Evolutionary conservation across 805 yeast genomes (phyloP), one percentile per base, ranked within the genome.

Genomic region (Trichomonascus vanleenenianus): DNA sequence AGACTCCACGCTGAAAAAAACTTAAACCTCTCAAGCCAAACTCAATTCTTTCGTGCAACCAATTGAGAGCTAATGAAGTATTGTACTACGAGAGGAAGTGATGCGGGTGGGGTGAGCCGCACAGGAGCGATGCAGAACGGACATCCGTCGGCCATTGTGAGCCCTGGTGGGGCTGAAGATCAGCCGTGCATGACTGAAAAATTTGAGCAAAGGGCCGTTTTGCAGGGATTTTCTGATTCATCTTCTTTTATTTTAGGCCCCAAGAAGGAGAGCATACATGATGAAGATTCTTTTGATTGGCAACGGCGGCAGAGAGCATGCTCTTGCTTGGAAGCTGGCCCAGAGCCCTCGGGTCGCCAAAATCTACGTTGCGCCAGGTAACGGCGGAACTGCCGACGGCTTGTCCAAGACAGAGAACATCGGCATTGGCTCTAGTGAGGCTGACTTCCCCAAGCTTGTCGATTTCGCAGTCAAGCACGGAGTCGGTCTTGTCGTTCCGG

Each of bases 301-400:
- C 59, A 87, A 85, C 68, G 99, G 99, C 63, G 99, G 98, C 56
- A 88, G 99, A 73, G 99, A 93, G 68, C 97, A 93, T 64, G 97
- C 97, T 44, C 74, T 93, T 50, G 85, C 86, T 12, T 89, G 96
- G 96, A 85, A 83, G 61, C 74, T 93, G 52, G 69, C 83, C 27
- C 91, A 88, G 66, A 86, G 96, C 31, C 67, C 78, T 33, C 65
- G 75, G 39, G 95, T 88, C 31, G 67, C 68, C 50, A 74, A 76
- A 49, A 81, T 94, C 55, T 94, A 63, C 58, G 96, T 91, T 46
- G 96, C 97, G 22, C 97, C 97, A 51, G 97, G 97, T 44, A 91
- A 93, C 62, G 98, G 97, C 46, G 74, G 77, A 30, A 57, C 73
- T 34, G 27, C 27, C 27, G 67, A 67, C 40, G 53, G 60, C 16